Conservation (phyloP, 371 early-diverging fungal genomes). For the Saksenaea vasiformis region DNA sequence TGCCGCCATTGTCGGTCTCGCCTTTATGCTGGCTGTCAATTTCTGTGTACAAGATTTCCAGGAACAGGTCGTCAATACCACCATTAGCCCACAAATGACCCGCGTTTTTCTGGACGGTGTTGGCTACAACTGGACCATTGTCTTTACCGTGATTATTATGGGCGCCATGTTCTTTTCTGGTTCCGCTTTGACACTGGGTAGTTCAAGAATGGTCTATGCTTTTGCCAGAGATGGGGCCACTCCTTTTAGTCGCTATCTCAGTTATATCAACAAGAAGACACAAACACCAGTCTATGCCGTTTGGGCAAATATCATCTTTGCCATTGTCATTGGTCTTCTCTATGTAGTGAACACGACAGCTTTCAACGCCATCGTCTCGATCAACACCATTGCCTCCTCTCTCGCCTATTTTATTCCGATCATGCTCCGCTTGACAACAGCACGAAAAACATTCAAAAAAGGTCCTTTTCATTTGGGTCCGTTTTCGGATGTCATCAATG, state of each 20-base stretch:
- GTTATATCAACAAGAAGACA: slow-evolving; percentile 30
- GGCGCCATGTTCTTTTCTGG: slow-evolving; percentile 64
- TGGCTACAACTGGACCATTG: slow-evolving; percentile 51
- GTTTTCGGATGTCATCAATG: slow-evolving; percentile 46
- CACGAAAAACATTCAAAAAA: slow-evolving; percentile 30
- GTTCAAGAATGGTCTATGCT: slow-evolving; percentile 72
- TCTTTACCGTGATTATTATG: slow-evolving; percentile 55
- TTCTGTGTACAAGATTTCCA: slow-evolving; percentile 50
- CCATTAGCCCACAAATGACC: slow-evolving; percentile 39
- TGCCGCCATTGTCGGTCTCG: slow-evolving; percentile 48
- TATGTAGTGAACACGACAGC: slow-evolving; percentile 42
- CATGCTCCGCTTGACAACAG: slow-evolving; percentile 45
- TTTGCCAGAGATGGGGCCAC: slow-evolving; percentile 74
- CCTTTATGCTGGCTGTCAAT: slow-evolving; percentile 45
- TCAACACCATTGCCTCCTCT: slow-evolving; percentile 53
- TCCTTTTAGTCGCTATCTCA: slow-evolving; percentile 56
- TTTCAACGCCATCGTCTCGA: slow-evolving; percentile 42
- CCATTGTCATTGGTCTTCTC: slow-evolving; percentile 13
- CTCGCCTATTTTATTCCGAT: slow-evolving; percentile 54
- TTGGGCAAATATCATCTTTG: slow-evolving; percentile 40
- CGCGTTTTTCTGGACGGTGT: slow-evolving; percentile 58
- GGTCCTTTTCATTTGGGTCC: slow-evolving; percentile 66
- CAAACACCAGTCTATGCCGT: slow-evolving; percentile 39
- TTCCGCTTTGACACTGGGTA: slow-evolving; percentile 54
- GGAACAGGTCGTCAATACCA: slow-evolving; percentile 42